Percentiles rank a stretch among this genome's conserved stretches.
Conservation (phyloP, 352 stramenopile genomes). For the Ophiocytium majus region DNA sequence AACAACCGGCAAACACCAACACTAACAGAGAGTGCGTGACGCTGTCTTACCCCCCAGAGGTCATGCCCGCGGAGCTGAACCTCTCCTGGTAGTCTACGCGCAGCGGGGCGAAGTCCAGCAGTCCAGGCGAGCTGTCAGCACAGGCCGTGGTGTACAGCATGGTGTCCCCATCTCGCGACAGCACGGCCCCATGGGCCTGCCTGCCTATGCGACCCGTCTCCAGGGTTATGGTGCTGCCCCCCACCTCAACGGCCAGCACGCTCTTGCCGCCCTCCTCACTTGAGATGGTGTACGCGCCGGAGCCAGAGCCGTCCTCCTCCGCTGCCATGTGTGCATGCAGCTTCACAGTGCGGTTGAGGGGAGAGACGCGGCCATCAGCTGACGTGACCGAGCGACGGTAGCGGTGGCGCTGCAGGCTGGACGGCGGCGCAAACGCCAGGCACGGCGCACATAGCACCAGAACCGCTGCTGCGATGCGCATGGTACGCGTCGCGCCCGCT, state of each 20-base stretch:
- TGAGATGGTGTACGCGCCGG: conserved; percentile 21
- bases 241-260: conserved; percentile 32
- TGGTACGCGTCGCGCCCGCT: background rate
- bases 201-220: conserved; percentile 60
- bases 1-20: too few relatives aligned
- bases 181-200: conserved; percentile 57
- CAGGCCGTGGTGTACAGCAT: conserved; percentile 62
- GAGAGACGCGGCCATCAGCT: background rate
- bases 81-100: conserved; percentile 73
- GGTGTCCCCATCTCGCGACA: conserved; percentile 54
- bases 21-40: too few relatives aligned
- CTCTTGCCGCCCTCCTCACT: conserved; percentile 26
- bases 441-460: background rate
- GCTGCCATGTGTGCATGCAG: background rate
- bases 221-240: conserved; percentile 34
- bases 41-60: conserved; percentile 61
- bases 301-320: too few relatives aligned
- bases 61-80: conserved; percentile 67
- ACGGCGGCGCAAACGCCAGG: background rate
- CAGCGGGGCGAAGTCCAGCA: conserved; percentile 68
- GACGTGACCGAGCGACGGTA: background rate
- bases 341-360: too few relatives aligned
- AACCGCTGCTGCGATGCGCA: background rate
- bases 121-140: conserved; percentile 39
- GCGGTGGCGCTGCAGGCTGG: too few relatives aligned